Conservation (phyloP, 2,329 filamentous ascomycete species). For the Hymenoscyphus linearis region DNA sequence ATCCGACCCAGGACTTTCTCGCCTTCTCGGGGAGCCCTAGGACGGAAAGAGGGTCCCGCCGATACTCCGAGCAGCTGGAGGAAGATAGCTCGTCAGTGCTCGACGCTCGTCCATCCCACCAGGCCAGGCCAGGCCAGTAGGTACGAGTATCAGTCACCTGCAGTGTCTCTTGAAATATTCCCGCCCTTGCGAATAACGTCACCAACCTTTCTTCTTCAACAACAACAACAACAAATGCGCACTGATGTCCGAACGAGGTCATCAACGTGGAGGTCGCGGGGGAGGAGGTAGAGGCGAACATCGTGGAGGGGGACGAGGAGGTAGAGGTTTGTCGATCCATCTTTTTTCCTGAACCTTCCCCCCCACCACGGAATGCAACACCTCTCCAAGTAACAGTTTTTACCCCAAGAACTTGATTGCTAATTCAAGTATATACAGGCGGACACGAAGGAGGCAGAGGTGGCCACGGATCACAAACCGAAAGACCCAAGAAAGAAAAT, state of each 20-base stretch:
- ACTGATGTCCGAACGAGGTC: conserved; percentile 26
- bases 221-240: conserved; percentile 7
- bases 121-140: too few species aligned
- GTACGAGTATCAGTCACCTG: too few species aligned
- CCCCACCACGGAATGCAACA: neutral
- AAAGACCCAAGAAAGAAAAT: conserved; percentile 96
- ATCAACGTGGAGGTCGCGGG: conserved; percentile 23
- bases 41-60: neutral
- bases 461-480: conserved; percentile 46
- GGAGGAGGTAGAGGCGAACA: conserved; percentile 15
- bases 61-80: neutral
- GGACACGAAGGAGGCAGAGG: conserved; percentile 41
- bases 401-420: neutral
- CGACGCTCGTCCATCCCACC: conserved; percentile 4
- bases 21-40: neutral
- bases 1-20: too few species aligned
- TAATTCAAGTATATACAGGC: conserved; percentile 14
- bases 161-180: neutral
- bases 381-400: neutral
- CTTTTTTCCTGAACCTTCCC: neutral
- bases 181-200: neutral
- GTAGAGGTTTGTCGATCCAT: conserved; percentile 16
- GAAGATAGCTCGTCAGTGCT: too few species aligned
- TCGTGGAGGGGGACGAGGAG: conserved; percentile 13
- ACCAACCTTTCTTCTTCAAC: neutral